phyloP scores from a whole-genome alignment of 352 stramenopile genomes.

The Globisporangium cederbergense region DNA sequence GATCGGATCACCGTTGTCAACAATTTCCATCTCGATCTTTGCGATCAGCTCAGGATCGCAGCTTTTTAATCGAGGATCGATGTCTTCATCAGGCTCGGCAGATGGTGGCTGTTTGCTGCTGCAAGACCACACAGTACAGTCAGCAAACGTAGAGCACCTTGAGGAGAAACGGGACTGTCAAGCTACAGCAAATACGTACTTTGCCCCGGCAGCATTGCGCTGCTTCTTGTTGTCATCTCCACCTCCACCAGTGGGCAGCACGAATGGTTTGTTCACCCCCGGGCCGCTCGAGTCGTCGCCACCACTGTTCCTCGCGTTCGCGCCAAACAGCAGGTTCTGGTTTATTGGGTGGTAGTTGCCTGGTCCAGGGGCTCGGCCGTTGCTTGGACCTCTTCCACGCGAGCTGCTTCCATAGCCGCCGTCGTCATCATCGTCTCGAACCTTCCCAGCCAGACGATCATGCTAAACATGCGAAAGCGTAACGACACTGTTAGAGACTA shows the following conservation, averaged over 20 bases:
- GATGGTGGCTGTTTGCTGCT: constrained; percentile 20
- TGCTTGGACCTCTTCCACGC: constrained; percentile 14
- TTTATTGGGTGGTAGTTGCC: constrained; percentile 77
- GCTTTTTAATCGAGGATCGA: constrained; percentile 92
- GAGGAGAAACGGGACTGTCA: not conserved
- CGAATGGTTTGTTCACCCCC: constrained; percentile 70
- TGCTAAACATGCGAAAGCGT: constrained; percentile 19
- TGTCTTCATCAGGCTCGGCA: constrained; percentile 63
- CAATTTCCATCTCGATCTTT: constrained; percentile 97
- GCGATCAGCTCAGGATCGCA: constrained; percentile 95
- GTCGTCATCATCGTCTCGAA: constrained; percentile 31
- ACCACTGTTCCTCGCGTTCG: constrained; percentile 19
- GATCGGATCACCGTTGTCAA: constrained; percentile 90
- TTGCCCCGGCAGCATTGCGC: constrained; percentile 2
- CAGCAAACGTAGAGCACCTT: not conserved
- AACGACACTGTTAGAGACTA: not conserved
- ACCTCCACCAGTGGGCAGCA: constrained; percentile 45
- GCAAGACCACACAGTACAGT: not conserved
- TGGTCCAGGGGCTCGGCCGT: constrained; percentile 28
- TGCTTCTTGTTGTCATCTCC: constrained; percentile 21
- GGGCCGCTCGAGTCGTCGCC: constrained; percentile 27
- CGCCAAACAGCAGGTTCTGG: constrained; percentile 58
- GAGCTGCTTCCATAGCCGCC: constrained; percentile 18
- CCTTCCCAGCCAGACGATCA: constrained; percentile 40
- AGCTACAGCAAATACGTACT: constrained; percentile 2